These are phyloP conservation scores for Geotrichum macrosporum DNA, from an alignment of 1,139 yeast species.

Conservation along the genomic window DNA sequence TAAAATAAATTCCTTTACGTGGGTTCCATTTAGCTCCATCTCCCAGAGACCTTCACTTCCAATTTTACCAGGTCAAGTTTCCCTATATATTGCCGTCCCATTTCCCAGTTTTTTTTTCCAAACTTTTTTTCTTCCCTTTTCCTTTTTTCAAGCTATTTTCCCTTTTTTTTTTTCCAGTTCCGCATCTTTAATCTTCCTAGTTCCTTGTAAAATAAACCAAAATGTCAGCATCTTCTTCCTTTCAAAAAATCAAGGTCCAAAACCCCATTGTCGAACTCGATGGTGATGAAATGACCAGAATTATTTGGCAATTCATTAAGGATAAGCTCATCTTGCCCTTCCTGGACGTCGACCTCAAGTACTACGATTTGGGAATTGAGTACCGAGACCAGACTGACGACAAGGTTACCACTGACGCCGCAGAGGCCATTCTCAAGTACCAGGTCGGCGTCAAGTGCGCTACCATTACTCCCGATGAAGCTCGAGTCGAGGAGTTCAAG, in stretches of 20 bases:
- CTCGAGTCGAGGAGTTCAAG: constrained; percentile 81
- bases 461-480: constrained; percentile 97
- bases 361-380: constrained; percentile 84
- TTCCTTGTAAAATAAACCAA: too few relatives aligned
- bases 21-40: too few relatives aligned
- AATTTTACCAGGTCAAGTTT: too few relatives aligned
- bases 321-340: constrained; percentile 74
- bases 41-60: too few relatives aligned
- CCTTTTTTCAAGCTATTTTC: constrained; percentile 9
- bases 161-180: constrained; percentile 1
- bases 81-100: neutral
- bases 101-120: constrained; percentile 32
- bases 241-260: constrained; percentile 66
- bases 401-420: constrained; percentile 83
- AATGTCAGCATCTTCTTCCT: constrained; percentile 26
- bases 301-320: constrained; percentile 84
- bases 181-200: neutral
- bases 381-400: constrained; percentile 85
- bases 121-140: constrained; percentile 16
- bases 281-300: constrained; percentile 94
- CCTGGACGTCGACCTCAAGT: constrained; percentile 81
- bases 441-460: constrained; percentile 97
- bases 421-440: constrained; percentile 80
- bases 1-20: too few relatives aligned
- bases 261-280: constrained; percentile 93